Evolutionary conservation across 2,329 filamentous ascomycete species (phyloP), one percentile per base, ranked within the genome.

Genomic region (Fusarium sp.): DNA sequence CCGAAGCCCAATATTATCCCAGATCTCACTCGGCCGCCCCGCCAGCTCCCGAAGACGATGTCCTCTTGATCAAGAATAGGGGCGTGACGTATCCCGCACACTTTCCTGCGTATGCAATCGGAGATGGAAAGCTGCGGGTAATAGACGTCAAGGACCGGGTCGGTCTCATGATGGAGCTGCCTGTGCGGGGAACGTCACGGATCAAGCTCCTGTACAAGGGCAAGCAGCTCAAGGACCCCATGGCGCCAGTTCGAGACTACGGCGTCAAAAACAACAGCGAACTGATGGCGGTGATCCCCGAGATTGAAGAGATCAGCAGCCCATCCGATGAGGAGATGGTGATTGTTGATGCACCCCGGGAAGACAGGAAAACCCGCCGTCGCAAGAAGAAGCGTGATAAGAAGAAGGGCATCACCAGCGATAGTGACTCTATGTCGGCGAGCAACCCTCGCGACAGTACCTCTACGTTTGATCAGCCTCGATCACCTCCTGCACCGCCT

Each of bases 201-300:
- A 85, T 95, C 79, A 93, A 91, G 81, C 86, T 95, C 79, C 86
- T 93, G 67, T 94, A 93, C 85, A 94, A 94, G 81, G 93, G 93
- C 65, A 88, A 88, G 71, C 90, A 91, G 74, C 83, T 95, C 61
- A 93, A 92, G 81, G 90, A 94, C 73, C 88, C 90, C 47, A 84
- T 87, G 37, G 87, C 86, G 52, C 86, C 87, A 3, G 88, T 90
- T 56, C 86, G 88, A 56, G 88, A 91, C 52, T 92, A 92, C 75
- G 90, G 89, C 15, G 85, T 93, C 33, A 90, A 90, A 78, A 89
- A 89, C 78, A 86, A 88, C 63, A 88, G 87, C 76, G 90, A 92
- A 80, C 84, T 93, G 65, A 85, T 93, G 79, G 82, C 84, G 4
- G 81, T 85, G 30, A 72, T 85, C n/a, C 77, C 82, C 1, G 86